Conservation (phyloP, 345 rosid species). For the Aethionema arabicum region DNA sequence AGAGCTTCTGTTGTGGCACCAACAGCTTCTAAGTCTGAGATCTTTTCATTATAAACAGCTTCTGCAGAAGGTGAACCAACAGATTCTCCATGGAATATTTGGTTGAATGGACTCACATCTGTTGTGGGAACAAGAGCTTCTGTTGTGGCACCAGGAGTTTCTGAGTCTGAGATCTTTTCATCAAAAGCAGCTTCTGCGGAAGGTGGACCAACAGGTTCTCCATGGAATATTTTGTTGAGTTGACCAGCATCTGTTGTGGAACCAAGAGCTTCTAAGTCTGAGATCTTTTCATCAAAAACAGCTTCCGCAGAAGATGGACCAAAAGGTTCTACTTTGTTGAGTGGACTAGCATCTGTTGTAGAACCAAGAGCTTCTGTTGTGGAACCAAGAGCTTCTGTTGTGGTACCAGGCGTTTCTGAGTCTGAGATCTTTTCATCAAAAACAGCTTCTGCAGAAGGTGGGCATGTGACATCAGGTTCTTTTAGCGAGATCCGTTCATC, state of each 20-base stretch:
- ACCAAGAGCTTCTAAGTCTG: conserved; percentile 14
- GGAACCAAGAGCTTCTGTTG: too few relatives aligned
- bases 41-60: too few relatives aligned
- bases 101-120: too few relatives aligned
- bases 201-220: conserved; percentile 4
- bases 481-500: conserved; percentile 13
- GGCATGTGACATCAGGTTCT: conserved; percentile 16
- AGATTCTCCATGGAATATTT: too few relatives aligned
- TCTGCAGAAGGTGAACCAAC: too few relatives aligned
- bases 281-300: conserved; percentile 3
- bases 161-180: conserved; percentile 9
- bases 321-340: conserved; percentile 8
- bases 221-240: conserved; percentile 4
- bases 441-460: background rate
- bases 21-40: too few relatives aligned
- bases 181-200: background rate
- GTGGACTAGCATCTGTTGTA: conserved; percentile 3
- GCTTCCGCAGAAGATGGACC: background rate
- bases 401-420: too few relatives aligned
- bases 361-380: background rate
- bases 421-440: too few relatives aligned
- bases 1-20: too few relatives aligned
- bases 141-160: background rate
- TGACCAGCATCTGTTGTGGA: conserved; percentile 18
- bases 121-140: too few relatives aligned